phyloP scores from a whole-genome alignment of 257 asterid species.

The Solanum lignicaule region DNA sequence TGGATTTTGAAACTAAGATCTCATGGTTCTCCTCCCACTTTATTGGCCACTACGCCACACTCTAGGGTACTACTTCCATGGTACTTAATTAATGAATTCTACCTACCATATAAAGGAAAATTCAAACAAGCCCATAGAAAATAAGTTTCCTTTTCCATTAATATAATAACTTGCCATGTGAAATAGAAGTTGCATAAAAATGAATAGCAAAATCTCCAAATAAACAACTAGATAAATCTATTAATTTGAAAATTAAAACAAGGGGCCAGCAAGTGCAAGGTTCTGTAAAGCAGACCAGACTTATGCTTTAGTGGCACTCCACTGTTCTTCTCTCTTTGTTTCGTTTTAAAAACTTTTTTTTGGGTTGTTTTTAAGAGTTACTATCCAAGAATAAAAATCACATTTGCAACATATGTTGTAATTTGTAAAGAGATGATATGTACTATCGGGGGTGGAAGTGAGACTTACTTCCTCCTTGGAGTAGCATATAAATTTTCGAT shows the following conservation, averaged over 20 bases:
- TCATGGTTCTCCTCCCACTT: background rate
- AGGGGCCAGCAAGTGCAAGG: background rate
- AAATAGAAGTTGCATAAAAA: background rate
- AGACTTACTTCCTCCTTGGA: slow-evolving; percentile 83
- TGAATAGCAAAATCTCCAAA: background rate
- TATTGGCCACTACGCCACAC: background rate
- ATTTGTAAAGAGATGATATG: background rate
- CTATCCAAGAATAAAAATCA: background rate
- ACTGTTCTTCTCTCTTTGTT: background rate
- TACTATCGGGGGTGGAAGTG: slow-evolving; percentile 5
- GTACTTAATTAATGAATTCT: background rate
- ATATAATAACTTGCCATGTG: background rate
- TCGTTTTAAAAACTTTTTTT: background rate
- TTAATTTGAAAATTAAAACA: background rate
- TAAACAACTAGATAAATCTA: background rate
- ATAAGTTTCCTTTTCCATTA: background rate
- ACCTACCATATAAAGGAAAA: background rate
- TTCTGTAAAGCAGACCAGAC: background rate
- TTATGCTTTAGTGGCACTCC: background rate
- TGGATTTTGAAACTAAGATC: background rate
- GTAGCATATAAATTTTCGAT: slow-evolving; percentile 81
- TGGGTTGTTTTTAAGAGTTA: background rate
- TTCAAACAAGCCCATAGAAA: background rate
- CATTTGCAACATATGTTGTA: background rate
- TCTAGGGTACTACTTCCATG: background rate